Evolutionary conservation across 805 yeast genomes (phyloP).

Genomic region (Kluyveromyces nonfermentans): DNA sequence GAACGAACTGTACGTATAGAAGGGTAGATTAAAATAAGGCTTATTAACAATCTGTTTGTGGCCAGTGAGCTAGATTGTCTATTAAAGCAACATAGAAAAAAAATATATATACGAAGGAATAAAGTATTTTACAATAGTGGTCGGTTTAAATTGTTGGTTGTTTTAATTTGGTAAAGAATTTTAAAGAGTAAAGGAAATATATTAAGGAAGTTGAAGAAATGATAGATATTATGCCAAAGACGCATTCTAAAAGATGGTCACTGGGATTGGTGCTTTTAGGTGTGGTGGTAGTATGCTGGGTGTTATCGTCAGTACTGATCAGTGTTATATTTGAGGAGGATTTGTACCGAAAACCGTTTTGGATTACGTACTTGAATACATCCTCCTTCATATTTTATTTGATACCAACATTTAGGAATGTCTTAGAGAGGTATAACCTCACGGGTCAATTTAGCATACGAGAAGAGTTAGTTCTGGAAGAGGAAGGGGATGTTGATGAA

Average conservation of each 20-base stretch:
- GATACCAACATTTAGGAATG: slow-evolving; percentile 40
- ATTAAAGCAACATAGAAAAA: no score
- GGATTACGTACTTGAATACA: slow-evolving; percentile 87
- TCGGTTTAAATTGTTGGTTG: no score
- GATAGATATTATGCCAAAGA: neutral
- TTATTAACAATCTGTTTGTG: no score
- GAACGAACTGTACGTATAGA: no score
- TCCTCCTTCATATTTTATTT: slow-evolving; percentile 74
- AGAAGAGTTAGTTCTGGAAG: slow-evolving; percentile 23
- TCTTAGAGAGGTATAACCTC: slow-evolving; percentile 18
- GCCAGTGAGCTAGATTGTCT: no score
- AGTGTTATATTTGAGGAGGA: slow-evolving; percentile 64
- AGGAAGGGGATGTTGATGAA: slow-evolving; percentile 16
- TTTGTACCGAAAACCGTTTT: slow-evolving; percentile 77
- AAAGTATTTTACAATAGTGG: no score
- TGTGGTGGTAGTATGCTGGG: slow-evolving; percentile 83
- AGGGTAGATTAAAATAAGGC: no score
- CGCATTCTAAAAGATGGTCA: slow-evolving; percentile 42
- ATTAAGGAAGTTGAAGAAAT: neutral
- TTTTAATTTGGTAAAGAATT: no score
- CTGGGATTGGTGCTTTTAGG: slow-evolving; percentile 66
- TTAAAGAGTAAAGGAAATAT: neutral
- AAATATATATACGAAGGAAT: no score
- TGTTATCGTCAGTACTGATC: slow-evolving; percentile 75
- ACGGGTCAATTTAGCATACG: slow-evolving; percentile 25